Conservation (phyloP, 164 flowering plant species). For the Macadamia tetraphylla region DNA sequence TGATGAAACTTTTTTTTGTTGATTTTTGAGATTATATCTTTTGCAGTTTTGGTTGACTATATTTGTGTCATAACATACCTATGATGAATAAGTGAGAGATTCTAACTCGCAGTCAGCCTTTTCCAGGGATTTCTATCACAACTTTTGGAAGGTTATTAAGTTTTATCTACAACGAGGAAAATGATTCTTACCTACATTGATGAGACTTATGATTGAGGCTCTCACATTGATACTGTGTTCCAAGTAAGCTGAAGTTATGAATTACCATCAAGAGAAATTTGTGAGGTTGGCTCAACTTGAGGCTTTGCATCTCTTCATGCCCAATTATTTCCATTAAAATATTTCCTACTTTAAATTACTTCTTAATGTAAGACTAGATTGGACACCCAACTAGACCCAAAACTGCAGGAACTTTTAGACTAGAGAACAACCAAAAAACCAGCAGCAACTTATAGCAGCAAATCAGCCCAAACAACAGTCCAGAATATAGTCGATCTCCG, state of each 20-base stretch:
- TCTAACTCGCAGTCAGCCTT: neutral
- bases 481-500: too few relatives aligned
- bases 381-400: too few relatives aligned
- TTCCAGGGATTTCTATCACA: neutral
- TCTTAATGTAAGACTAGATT: too few relatives aligned
- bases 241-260: conserved; percentile 10
- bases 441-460: too few relatives aligned
- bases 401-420: too few relatives aligned
- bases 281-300: conserved; percentile 20
- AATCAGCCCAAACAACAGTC: too few relatives aligned
- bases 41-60: neutral
- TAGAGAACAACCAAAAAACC: too few relatives aligned
- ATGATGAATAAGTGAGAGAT: neutral
- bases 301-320: neutral
- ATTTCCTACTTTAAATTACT: neutral
- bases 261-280: conserved; percentile 16
- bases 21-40: too few relatives aligned
- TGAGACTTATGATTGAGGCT: neutral
- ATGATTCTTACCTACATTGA: neutral
- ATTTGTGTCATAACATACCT: neutral
- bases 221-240: neutral
- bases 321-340: neutral
- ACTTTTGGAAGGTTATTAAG: neutral
- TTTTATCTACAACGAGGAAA: neutral
- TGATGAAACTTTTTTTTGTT: too few relatives aligned